A percentile compares a stretch with the other conserved stretches of the same genome.
phyloP scores from a whole-genome alignment of 176 grass and related monocot genomes.

The Rhynchospora tenuis region DNA sequence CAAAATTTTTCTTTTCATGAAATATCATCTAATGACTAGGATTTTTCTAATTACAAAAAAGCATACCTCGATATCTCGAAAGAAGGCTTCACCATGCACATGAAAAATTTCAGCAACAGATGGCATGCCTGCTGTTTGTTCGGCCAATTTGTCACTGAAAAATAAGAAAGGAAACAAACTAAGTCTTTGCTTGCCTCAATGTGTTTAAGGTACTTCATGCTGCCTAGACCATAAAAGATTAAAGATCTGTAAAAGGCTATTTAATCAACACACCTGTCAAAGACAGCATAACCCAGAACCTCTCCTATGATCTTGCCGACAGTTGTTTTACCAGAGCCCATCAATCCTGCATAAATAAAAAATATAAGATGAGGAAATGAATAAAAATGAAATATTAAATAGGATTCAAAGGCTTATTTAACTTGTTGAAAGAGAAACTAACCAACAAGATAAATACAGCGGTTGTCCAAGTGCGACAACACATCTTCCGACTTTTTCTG shows the following conservation, averaged over 20 bases:
- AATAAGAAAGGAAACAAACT: slow-evolving; percentile 24
- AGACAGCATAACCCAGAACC: slow-evolving; percentile 89
- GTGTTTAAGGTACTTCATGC: not conserved
- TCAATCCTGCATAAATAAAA: slow-evolving; percentile 65
- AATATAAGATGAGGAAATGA: not conserved
- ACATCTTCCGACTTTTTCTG: slow-evolving; percentile 79
- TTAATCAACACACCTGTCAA: slow-evolving; percentile 68
- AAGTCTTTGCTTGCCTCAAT: slow-evolving; percentile 1
- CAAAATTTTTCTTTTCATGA: not conserved
- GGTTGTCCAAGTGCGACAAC: slow-evolving; percentile 51
- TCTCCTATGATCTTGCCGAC: slow-evolving; percentile 92
- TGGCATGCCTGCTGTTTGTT: slow-evolving; percentile 83
- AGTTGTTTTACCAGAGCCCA: slow-evolving; percentile 97
- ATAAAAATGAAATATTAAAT: slow-evolving; percentile 9
- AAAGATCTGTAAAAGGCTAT: not conserved
- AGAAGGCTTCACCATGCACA: slow-evolving; percentile 89
- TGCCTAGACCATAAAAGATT: not conserved
- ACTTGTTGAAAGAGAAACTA: slow-evolving; percentile 22
- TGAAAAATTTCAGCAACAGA: slow-evolving; percentile 97
- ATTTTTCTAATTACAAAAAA: not conserved
- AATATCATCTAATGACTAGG: not conserved
- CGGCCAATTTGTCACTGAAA: slow-evolving; percentile 92
- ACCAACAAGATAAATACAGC: slow-evolving; percentile 89
- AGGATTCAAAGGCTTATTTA: not conserved
- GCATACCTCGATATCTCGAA: slow-evolving; percentile 84